phyloP scores from a whole-genome alignment of 2,329 filamentous ascomycete genomes.

The Colletotrichum acutatum region DNA sequence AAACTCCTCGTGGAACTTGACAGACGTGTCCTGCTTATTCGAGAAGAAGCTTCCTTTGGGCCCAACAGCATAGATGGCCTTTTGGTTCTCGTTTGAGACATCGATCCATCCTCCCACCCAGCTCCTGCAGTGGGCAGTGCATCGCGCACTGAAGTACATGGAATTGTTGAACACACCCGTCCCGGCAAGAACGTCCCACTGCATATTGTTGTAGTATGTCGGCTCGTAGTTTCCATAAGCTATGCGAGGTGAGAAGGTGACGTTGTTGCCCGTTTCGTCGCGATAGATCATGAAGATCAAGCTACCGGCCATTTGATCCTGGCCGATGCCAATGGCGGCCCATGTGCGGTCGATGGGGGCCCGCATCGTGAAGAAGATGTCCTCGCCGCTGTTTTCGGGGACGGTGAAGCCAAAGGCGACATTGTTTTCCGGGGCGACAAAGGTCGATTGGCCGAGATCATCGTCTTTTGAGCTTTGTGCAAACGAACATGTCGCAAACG shows the following conservation, averaged over 20 bases:
- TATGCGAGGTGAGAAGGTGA: slow-evolving; percentile 67
- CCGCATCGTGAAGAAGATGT: slow-evolving; percentile 66
- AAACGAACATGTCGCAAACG: slow-evolving; percentile 35
- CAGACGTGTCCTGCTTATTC: slow-evolving; percentile 53
- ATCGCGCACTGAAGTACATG: slow-evolving; percentile 62
- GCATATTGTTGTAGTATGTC: slow-evolving; percentile 54
- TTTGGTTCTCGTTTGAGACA: slow-evolving; percentile 56
- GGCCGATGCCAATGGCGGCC: slow-evolving; percentile 66
- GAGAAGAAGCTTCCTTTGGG: slow-evolving; percentile 55
- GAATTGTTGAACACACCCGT: slow-evolving; percentile 58
- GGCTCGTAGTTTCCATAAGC: slow-evolving; percentile 64
- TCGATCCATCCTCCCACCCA: slow-evolving; percentile 64
- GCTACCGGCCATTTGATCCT: slow-evolving; percentile 60
- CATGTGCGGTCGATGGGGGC: slow-evolving; percentile 59
- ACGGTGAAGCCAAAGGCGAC: slow-evolving; percentile 63
- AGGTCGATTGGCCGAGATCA: slow-evolving; percentile 51
- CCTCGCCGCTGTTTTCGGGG: slow-evolving; percentile 55
- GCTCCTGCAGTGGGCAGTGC: slow-evolving; percentile 60
- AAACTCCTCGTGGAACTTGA: slow-evolving; percentile 64
- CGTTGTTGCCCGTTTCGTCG: slow-evolving; percentile 55
- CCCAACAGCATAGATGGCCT: slow-evolving; percentile 68
- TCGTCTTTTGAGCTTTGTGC: slow-evolving; percentile 44
- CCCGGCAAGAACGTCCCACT: slow-evolving; percentile 56
- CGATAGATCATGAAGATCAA: slow-evolving; percentile 67
- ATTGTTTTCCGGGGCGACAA: slow-evolving; percentile 54